Conservation (phyloP, 2,329 filamentous ascomycete genomes). For the Huntiella decipiens region DNA sequence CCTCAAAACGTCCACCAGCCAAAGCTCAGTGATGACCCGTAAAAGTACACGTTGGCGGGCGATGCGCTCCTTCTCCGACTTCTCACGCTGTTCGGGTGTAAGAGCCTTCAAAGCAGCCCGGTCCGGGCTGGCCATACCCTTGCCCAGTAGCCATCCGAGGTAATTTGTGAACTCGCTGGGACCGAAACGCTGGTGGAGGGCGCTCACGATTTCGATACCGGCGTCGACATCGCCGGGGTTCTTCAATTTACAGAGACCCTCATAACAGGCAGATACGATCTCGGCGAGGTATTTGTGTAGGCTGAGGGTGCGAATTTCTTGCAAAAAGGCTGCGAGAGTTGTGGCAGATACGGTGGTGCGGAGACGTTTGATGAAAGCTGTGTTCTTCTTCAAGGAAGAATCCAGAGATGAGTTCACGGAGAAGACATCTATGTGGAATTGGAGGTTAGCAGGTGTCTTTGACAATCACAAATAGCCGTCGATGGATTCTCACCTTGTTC, state of each 20-base stretch:
- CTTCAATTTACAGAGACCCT: conserved; percentile 83
- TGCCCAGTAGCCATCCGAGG: conserved; percentile 79
- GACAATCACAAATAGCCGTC: conserved; percentile 10
- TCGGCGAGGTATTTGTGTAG: conserved; percentile 94
- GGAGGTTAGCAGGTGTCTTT: conserved; percentile 9
- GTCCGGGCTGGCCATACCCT: conserved; percentile 79
- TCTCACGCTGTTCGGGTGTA: conserved; percentile 65
- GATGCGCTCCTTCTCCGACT: conserved; percentile 88
- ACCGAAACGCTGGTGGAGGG: conserved; percentile 89
- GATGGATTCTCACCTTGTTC: conserved; percentile 46
- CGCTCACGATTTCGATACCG: conserved; percentile 80
- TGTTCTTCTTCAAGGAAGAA: conserved; percentile 94
- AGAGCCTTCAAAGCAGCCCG: conserved; percentile 64
- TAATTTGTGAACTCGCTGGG: conserved; percentile 78
- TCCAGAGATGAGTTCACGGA: conserved; percentile 63
- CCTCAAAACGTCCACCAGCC: conserved; percentile 75
- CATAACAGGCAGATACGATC: conserved; percentile 88
- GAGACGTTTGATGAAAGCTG: conserved; percentile 89
- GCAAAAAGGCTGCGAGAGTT: conserved; percentile 64
- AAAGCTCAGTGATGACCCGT: conserved; percentile 83
- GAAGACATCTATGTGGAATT: conserved; percentile 46
- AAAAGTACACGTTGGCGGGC: conserved; percentile 69
- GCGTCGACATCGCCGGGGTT: conserved; percentile 79
- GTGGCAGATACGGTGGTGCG: conserved; percentile 72
- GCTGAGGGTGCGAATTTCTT: conserved; percentile 78